Conservation (phyloP, 345 rosid species). For the Eucalyptus lansdowneana region DNA sequence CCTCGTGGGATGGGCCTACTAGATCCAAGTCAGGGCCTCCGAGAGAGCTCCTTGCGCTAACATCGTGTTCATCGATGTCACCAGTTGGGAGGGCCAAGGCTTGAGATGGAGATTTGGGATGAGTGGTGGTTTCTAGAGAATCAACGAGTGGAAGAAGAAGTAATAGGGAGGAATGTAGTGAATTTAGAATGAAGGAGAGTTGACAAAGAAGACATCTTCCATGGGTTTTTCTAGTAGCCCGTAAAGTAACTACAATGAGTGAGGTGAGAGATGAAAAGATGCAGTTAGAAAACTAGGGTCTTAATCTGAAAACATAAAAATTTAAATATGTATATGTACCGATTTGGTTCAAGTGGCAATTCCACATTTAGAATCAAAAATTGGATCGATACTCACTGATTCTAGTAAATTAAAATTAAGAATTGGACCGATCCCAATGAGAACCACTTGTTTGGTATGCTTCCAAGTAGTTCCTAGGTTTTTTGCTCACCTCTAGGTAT, state of each 20-base stretch:
- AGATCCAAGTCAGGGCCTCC: conserved; percentile 34
- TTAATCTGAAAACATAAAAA: too few species aligned
- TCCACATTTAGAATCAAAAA: background rate
- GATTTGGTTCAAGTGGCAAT: fast-evolving
- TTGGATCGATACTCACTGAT: fast-evolving
- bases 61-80: background rate
- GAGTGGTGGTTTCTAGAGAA: background rate
- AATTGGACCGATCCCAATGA: background rate
- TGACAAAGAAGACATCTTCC: background rate
- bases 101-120: background rate
- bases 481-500: background rate
- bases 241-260: background rate
- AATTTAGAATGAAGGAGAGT: background rate
- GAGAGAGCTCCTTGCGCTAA: conserved; percentile 5
- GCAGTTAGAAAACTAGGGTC: background rate
- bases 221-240: background rate
- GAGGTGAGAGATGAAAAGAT: background rate
- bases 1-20: conserved; percentile 59
- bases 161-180: background rate
- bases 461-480: background rate
- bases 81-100: background rate
- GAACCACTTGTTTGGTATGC: background rate
- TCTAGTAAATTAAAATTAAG: too few species aligned
- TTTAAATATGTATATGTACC: too few species aligned
- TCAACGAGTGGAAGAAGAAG: background rate